phyloP scores from a whole-genome alignment of 352 stramenopile genomes.

The Phytophthora litchii region DNA sequence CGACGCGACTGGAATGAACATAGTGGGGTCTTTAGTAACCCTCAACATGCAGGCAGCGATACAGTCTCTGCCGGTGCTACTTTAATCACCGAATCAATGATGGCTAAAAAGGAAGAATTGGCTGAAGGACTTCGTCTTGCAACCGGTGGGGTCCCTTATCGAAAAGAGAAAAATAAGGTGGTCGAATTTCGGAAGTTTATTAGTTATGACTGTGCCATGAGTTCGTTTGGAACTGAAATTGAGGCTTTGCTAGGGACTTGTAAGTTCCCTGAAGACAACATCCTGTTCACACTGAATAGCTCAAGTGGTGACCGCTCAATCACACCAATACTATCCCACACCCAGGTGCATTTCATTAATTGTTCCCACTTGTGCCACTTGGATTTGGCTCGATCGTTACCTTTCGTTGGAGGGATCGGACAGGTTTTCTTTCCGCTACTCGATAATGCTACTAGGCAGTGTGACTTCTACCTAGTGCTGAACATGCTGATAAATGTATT shows the following conservation, averaged over 20 bases:
- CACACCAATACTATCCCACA: slow-evolving; percentile 26
- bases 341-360: slow-evolving; percentile 63
- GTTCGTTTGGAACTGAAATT: slow-evolving; percentile 66
- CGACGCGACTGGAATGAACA: slow-evolving; percentile 38
- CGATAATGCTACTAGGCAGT: slow-evolving; percentile 49
- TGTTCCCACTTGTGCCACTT: slow-evolving; percentile 49
- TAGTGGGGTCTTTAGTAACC: slow-evolving; percentile 5
- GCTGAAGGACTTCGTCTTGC: slow-evolving; percentile 40
- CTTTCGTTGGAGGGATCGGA: slow-evolving; percentile 61
- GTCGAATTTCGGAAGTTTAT: slow-evolving; percentile 62
- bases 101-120: slow-evolving; percentile 51
- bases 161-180: slow-evolving; percentile 46
- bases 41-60: slow-evolving; percentile 20
- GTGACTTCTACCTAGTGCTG: slow-evolving; percentile 55
- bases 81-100: slow-evolving; percentile 34
- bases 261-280: slow-evolving; percentile 56
- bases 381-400: slow-evolving; percentile 62
- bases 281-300: slow-evolving; percentile 73
- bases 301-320: slow-evolving; percentile 39
- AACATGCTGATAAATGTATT: slow-evolving; percentile 53
- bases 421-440: slow-evolving; percentile 70
- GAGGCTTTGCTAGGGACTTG: slow-evolving; percentile 59
- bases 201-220: slow-evolving; percentile 64
- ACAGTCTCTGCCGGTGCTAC: slow-evolving; percentile 10
- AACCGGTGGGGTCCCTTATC: slow-evolving; percentile 8